Base-by-base conservation (phyloP, 2,329 filamentous ascomycete genomes). In the Phaeosphaeria sp. region DNA sequence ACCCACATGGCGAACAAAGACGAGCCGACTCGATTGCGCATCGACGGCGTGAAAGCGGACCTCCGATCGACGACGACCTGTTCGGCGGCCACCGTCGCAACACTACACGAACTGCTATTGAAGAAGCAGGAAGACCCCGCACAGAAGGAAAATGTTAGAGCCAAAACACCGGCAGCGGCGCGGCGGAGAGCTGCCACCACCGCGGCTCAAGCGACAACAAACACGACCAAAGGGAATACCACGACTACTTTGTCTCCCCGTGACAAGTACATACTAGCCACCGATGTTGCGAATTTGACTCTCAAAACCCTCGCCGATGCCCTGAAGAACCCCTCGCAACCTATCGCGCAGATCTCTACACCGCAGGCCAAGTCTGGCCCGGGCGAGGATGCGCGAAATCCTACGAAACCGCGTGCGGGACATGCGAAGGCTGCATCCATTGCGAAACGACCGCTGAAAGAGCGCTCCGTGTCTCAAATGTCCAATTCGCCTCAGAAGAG, bases 221-320 rank as follows among this genome's bases (percentile, higher is more conserved):
- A 81, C 33, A 74, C 73, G 45, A 74, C 75, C 33, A 78, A 79
- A 50, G 77, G 78, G 47, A 55, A 36, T 36, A 7, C 63, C 4
- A n/a, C 65, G 1, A 53, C 52, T 13, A 47, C 56, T n/a, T 74
- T 89, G 27, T 78, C 83, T 4, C 72, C 81, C 5, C 86, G 84
- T 65, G 89, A 92, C 56, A 87, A 84, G 73, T 87, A 87, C 50
- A 81, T 86, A 45, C 78, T 93, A 36, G 90, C 91, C 13, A 92
- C 90, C 0, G 86, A 92, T 60, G 82, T 92, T 36, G 86, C 92
- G 67, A 94, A 93, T 72, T 80, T 82, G 6, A 83, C 88, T 1
- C 81, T 93, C 40, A 92, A 91, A 68, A 82, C 85, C 9, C 82
- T 94, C 3, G 83, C 84, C n/a, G 87, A 91, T 55, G 87, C 87